A percentile compares a stretch with the other conserved stretches of the same genome.
These are phyloP conservation scores for Citrus glauca DNA, from an alignment of 345 rosid genomes.

Conservation along the genomic window DNA sequence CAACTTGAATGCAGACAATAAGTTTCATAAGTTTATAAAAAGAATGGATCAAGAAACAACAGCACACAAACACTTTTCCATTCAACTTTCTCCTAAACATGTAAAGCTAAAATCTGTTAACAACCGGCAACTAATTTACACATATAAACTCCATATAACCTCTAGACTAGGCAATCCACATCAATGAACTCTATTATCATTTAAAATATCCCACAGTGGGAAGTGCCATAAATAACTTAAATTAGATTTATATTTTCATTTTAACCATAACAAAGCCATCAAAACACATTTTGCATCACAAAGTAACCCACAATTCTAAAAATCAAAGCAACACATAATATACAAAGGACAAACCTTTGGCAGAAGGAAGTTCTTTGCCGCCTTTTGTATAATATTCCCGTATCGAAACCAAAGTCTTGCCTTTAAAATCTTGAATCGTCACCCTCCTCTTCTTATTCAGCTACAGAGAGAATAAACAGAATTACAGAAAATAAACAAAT, in stretches of 20 bases:
- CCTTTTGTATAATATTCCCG: slow-evolving; percentile 79
- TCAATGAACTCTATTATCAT: neutral
- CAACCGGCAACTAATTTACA: neutral
- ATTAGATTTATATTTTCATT: neutral
- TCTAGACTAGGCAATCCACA: neutral
- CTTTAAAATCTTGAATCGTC: slow-evolving; percentile 78
- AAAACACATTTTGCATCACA: neutral
- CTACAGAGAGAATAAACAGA: slow-evolving; percentile 22
- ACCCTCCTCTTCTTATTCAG: slow-evolving; percentile 75
- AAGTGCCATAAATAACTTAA: neutral
- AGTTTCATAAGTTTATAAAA: neutral
- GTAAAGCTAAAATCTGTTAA: neutral
- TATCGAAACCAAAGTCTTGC: slow-evolving; percentile 72
- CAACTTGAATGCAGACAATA: neutral
- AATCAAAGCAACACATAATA: neutral
- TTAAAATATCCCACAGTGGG: neutral
- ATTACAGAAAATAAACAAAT: neutral
- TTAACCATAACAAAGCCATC: neutral
- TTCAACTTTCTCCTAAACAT: neutral
- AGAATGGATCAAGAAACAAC: neutral
- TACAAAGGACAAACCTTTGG: slow-evolving; percentile 51
- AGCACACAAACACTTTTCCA: neutral
- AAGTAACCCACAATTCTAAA: neutral
- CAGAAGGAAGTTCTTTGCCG: slow-evolving; percentile 80
- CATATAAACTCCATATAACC: neutral